Evolutionary conservation across 78 protist species (phyloP).

Genomic region (Planoprotostelium fungivorum): DNA sequence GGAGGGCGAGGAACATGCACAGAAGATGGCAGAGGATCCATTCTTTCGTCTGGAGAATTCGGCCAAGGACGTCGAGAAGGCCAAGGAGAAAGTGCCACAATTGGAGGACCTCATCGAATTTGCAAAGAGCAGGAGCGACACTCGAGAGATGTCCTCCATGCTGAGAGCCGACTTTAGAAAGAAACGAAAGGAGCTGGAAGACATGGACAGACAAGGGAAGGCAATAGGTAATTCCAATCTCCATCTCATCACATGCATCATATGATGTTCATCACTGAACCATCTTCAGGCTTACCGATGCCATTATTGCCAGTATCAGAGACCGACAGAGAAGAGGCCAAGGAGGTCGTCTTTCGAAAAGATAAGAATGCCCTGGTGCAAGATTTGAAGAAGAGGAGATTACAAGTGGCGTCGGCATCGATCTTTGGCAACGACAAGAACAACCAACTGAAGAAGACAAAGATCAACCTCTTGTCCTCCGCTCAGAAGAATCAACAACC

Average conservation of each 20-base stretch:
- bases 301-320: background rate
- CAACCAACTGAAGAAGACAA: background rate
- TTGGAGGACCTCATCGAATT: constrained; percentile 14
- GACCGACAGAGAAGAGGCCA: background rate
- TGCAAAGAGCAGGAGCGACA: constrained; percentile 6
- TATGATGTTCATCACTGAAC: too few species aligned
- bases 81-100: constrained; percentile 1
- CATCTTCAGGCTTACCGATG: background rate
- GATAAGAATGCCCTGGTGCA: background rate
- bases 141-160: constrained; percentile 11
- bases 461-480: background rate
- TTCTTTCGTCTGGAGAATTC: constrained; percentile 13
- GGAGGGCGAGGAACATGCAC: background rate
- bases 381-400: background rate
- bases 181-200: constrained; percentile 8
- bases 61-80: constrained; percentile 22
- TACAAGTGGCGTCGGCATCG: background rate
- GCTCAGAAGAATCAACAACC: background rate
- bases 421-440: background rate
- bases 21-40: constrained; percentile 18
- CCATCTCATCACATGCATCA: background rate
- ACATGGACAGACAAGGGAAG: background rate
- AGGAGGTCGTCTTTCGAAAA: background rate
- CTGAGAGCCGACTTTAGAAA: constrained; percentile 37
- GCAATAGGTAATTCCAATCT: background rate